phyloP scores from a whole-genome alignment of 176 grass and related monocot genomes.

The Elymus sibiricus region DNA sequence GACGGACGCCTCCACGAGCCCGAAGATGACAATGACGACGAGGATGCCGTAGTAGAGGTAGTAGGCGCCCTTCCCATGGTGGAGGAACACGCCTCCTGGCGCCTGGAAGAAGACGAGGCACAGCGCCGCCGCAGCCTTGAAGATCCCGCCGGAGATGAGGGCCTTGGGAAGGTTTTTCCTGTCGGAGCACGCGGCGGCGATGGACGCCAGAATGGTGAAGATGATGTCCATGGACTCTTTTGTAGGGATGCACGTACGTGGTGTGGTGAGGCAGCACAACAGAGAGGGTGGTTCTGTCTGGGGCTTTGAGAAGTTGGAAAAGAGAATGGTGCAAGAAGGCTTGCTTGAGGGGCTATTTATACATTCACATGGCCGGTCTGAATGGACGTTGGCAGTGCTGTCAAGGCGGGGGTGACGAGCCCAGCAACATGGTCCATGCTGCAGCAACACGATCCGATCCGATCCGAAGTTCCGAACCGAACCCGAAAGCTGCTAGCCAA shows the following conservation, averaged over 20 bases:
- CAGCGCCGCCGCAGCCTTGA: neutral
- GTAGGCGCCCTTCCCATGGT: neutral
- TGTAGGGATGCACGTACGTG: neutral
- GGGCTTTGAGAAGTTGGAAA: no score
- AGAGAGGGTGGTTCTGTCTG: neutral
- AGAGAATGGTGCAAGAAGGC: no score
- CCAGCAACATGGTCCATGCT: no score
- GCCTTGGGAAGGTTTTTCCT: neutral
- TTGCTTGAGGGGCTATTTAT: no score
- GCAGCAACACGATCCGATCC: no score
- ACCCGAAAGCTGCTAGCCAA: no score
- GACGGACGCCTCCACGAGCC: neutral
- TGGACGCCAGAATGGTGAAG: neutral
- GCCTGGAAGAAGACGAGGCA: slow-evolving; percentile 5
- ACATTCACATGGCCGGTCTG: no score
- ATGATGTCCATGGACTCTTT: neutral
- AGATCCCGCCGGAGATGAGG: neutral
- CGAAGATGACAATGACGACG: neutral
- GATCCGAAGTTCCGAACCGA: no score
- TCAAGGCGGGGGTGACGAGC: no score
- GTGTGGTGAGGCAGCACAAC: neutral
- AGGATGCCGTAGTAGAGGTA: slow-evolving; percentile 16
- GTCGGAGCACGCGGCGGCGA: neutral
- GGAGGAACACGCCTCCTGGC: neutral
- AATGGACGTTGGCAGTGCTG: no score